These are phyloP conservation scores for Salix viminalis DNA, from an alignment of 345 rosid genomes.

Conservation along the genomic window DNA sequence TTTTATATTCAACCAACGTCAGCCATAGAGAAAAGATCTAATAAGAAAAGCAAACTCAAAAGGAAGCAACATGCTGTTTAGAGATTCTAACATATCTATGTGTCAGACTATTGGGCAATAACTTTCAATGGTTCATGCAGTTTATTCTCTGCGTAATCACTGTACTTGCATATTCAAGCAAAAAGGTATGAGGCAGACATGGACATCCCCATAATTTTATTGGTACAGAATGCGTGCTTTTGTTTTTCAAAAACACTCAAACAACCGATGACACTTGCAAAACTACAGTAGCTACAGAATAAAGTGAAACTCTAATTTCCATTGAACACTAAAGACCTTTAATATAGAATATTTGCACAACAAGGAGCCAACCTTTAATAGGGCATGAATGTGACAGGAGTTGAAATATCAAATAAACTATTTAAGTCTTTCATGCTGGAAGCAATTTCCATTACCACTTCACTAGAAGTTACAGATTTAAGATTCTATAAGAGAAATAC, in stretches of 20 bases:
- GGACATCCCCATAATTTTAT: conserved; percentile 11
- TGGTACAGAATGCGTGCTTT: background rate
- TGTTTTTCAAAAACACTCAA: conserved; percentile 17
- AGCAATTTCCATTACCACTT: background rate
- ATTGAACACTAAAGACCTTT: conserved; percentile 14
- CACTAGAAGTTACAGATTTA: background rate
- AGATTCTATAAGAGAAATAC: background rate
- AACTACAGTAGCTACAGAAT: conserved; percentile 11
- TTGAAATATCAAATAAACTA: conserved; percentile 4
- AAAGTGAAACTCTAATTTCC: conserved; percentile 16
- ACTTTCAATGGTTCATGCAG: conserved; percentile 15
- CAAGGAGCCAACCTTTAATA: conserved; percentile 2
- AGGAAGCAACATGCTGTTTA: background rate
- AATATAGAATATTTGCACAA: conserved; percentile 16
- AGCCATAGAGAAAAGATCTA: conserved; percentile 15
- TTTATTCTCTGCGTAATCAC: conserved; percentile 9
- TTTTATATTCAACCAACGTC: conserved; percentile 8
- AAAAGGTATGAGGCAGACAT: conserved; percentile 13
- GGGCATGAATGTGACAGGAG: conserved; percentile 15
- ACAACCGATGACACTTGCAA: background rate
- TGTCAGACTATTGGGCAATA: conserved; percentile 10
- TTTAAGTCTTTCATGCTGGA: background rate
- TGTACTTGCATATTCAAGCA: conserved; percentile 10
- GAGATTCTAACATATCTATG: conserved; percentile 11
- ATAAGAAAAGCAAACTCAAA: background rate